Conservation (phyloP, 2,329 filamentous ascomycete genomes). For the Tolypocladium album region DNA sequence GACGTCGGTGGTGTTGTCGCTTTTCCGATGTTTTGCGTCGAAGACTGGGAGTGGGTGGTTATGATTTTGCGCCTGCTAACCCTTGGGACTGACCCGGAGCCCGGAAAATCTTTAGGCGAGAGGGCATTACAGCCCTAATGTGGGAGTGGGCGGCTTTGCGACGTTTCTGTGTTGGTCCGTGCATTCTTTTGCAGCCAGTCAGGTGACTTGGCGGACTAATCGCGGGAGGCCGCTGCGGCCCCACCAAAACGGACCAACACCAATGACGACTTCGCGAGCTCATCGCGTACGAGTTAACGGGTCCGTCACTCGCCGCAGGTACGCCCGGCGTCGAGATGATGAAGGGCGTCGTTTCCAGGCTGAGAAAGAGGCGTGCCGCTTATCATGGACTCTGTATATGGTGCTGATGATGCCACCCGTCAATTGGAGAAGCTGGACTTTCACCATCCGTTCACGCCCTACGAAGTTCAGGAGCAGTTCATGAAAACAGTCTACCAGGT, state of each 20-base stretch:
- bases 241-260: conserved; percentile 5
- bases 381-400: conserved; percentile 1
- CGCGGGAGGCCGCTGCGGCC: conserved; percentile 11
- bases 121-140: conserved; percentile 32
- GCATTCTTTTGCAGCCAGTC: conserved; percentile 4
- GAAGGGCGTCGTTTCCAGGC: neutral
- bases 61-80: conserved; percentile 26
- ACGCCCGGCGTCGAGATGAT: neutral
- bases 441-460: conserved; percentile 79
- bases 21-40: conserved; percentile 26
- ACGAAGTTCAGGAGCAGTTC: conserved; percentile 78
- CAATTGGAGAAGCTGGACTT: conserved; percentile 44
- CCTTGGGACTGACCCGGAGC: conserved; percentile 11
- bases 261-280: conserved; percentile 1
- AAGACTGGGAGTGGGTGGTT: conserved; percentile 23
- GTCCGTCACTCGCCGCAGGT: neutral
- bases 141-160: conserved; percentile 5
- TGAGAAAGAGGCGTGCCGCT: neutral
- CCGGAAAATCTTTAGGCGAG: conserved; percentile 26
- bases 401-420: conserved; percentile 8
- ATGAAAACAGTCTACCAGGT: conserved; percentile 77
- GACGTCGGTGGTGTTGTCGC: conserved; percentile 35
- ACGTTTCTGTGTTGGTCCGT: conserved; percentile 1
- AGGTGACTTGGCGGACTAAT: conserved; percentile 16
- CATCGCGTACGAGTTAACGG: neutral